These are phyloP conservation scores for Rhodotorula sp. DNA, from an alignment of 1,284 basidiomycete genomes.

Conservation along the genomic window DNA sequence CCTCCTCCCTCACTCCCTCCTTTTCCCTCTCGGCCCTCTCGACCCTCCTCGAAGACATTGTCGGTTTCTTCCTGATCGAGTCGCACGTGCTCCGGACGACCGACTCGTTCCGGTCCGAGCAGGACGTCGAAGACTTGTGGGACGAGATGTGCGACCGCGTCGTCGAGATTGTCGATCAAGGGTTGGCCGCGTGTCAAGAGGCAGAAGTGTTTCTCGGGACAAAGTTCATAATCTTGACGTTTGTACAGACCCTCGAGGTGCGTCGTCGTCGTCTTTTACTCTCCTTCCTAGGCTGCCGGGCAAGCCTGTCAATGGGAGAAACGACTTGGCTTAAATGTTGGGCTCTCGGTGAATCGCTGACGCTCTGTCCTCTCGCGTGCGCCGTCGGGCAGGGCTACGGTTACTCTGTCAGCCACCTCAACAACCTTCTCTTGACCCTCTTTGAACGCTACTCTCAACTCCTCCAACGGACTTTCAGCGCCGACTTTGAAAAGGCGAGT, in stretches of 20 bases:
- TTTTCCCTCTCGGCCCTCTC: constrained; percentile 55
- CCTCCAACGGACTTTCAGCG: constrained; percentile 76
- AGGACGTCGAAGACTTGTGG: constrained; percentile 95
- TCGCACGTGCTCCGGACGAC: constrained; percentile 87
- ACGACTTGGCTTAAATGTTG: too few species aligned
- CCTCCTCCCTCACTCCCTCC: constrained; percentile 54
- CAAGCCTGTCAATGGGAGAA: too few species aligned
- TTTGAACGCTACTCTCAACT: constrained; percentile 88
- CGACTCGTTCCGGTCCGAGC: constrained; percentile 72
- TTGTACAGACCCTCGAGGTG: constrained; percentile 92
- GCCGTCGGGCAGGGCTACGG: constrained; percentile 64
- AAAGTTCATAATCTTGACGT: constrained; percentile 79
- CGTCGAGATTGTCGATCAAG: constrained; percentile 69
- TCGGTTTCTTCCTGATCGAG: constrained; percentile 99
- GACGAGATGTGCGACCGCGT: constrained; percentile 79
- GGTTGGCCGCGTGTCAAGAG: constrained; percentile 73
- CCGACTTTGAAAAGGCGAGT: constrained; percentile 72
- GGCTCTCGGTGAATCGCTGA: not conserved
- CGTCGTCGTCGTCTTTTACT: not conserved
- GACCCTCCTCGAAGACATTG: constrained; percentile 80
- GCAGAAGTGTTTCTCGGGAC: constrained; percentile 78
- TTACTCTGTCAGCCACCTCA: constrained; percentile 78
- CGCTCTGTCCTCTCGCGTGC: not conserved
- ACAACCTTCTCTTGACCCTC: constrained; percentile 77
- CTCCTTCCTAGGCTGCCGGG: not conserved